Evolutionary conservation across 345 rosid species (phyloP), one percentile per base, ranked within the genome.

Genomic region (Geranium rotundifolium): DNA sequence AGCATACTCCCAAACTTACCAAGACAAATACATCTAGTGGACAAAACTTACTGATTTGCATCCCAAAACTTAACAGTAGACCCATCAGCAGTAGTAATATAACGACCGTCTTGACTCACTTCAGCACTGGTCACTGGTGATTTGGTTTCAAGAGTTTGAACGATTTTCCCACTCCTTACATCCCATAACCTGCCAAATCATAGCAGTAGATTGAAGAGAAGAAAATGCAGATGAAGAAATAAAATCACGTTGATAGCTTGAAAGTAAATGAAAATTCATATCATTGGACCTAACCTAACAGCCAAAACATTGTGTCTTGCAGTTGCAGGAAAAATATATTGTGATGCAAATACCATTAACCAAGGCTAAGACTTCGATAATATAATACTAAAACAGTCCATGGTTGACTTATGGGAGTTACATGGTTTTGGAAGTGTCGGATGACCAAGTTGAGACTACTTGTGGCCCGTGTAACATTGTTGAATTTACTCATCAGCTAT

Each of bases 61-160:
- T 92, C 97, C 97, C 98, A 92, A 68, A 92, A 92, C 75, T 92
- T 89, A 69, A 92, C 91, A 20, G 85, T 85, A 37, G 93, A 84
- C 56, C 95, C 98, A 66, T 92, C 96, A 56, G 95, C 91, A 59
- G 97, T 92, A 10, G 97, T 92, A 67, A 92, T 92, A 72, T 85
- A 89, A 29, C 91, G 86, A 57, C 96, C 96, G 76, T 89, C 95
- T 76, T 66, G 97, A 75, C 98, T 87, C 68, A 87, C 97, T 83
- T 92, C 98, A 65, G 95, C 87, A 73, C 95, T 86, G 31, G 98
- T 92, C 60, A 89, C 97, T 49, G 98, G 83, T 46, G 80, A 89
- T 65, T 75, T 80, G 29, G 98, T 92, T 68, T 85, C 97, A 61
- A 92, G 84, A 19, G 88, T 92, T 60, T 74, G 89, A 73, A 92